Conservation (phyloP, 1,139 yeast genomes). For the Zygosaccharomyces sapae region DNA sequence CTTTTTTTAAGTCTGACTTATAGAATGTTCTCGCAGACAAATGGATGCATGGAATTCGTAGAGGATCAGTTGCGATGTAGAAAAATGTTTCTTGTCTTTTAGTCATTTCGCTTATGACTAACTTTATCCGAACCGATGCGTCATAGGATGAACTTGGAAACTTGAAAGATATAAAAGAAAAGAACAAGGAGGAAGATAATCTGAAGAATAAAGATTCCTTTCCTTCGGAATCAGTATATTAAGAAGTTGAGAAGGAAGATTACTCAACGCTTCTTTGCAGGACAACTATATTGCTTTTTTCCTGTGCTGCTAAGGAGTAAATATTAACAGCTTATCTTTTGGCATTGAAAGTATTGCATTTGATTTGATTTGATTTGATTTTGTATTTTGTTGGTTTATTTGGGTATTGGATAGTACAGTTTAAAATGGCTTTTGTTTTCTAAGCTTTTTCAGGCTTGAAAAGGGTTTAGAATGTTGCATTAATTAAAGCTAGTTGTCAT, state of each 20-base stretch:
- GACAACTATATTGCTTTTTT: background rate
- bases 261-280: background rate
- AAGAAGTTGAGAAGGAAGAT: background rate
- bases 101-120: slow-evolving; percentile 6
- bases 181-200: background rate
- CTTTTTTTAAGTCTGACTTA: background rate
- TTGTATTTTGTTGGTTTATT: background rate
- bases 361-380: background rate
- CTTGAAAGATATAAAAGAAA: background rate
- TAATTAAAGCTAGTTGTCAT: background rate
- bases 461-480: background rate
- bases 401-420: background rate
- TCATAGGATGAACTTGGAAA: slow-evolving; percentile 1
- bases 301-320: background rate
- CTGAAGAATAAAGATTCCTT: background rate
- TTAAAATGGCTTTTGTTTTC: slow-evolving; percentile 5
- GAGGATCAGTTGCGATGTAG: background rate
- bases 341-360: slow-evolving; percentile 1
- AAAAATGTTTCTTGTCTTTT: background rate
- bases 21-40: background rate
- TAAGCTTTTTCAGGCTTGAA: background rate
- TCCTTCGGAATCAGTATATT: background rate
- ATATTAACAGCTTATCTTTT: background rate
- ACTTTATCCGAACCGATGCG: slow-evolving; percentile 5
- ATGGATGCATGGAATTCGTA: background rate